Evolutionary conservation across 2,329 filamentous ascomycete species (phyloP), one percentile per base, ranked within the genome.

Genomic region (Phyllosticta citribraziliensis): DNA sequence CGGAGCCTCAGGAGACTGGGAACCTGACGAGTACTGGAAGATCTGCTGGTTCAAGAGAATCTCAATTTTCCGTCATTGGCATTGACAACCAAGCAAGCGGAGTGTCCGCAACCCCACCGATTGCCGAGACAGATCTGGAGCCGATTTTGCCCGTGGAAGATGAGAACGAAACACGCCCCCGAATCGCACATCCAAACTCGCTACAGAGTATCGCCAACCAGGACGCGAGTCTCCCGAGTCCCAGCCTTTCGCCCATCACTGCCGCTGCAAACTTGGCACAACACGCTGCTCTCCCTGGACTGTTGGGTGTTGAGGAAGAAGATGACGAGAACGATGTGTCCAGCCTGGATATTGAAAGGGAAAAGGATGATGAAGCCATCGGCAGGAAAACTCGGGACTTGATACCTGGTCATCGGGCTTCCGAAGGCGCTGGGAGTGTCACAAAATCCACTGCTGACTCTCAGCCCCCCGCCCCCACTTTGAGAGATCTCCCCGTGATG

Each of bases 221-320:
- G 72, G 93, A 97, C 78, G 91, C 90, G 65, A 97, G 91, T 74
- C 80, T 99, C 64, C 94, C 94, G 58, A 99, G 94, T 72, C 94
- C 94, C 35, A 92, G 94, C 69, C 77, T 99, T 61, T 99, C 94
- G 25, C 94, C 94, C 3, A 85, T 88, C 50, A 95, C 93, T 5
- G 84, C 95, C 63, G 90, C 89, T 67, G 88, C 93, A 67, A 80
- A 80, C 70, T 70, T 80, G 19, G 70, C 77, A 17, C 73, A 74
- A 27, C 72, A 75, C 51, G 62, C 59, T 24, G 70, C 64, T 52
- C 71, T 67, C 53, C 64, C 67, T 54, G 71, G 69, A n/a, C 57
- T 66, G 4, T 66, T 67, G 6, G 70, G 66, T 40, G 57, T 62
- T 6, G 65, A 65, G 57, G 67, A 67, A 14, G 68, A 67, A 20